Percentiles rank a stretch among this genome's conserved stretches.
These are phyloP conservation scores for Brassica napus DNA, from an alignment of 345 rosid species.

Conservation along the genomic window Da-Ae NC_063442.1:29713001-29713500, in stretches of 20 bases:
- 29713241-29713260: background rate
- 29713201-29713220: background rate
- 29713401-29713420: conserved; percentile 41
- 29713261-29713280: background rate
- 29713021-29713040: conserved; percentile 20
- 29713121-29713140: conserved; percentile 53
- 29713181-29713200: background rate
- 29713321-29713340: conserved; percentile 40
- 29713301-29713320: background rate
- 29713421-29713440: conserved; percentile 49
- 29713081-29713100: conserved; percentile 56
- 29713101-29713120: conserved; percentile 58
- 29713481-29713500: conserved; percentile 47
- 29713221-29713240: background rate
- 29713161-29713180: conserved; percentile 37
- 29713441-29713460: conserved; percentile 61
- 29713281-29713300: background rate
- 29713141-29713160: conserved; percentile 42
- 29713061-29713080: conserved; percentile 53
- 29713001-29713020: background rate
- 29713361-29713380: conserved; percentile 52
- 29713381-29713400: conserved; percentile 50
- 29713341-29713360: conserved; percentile 48
- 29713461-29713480: conserved; percentile 49
- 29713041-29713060: conserved; percentile 50